Conservation (phyloP, 1,139 yeast genomes). For the Nadsonia starkeyi-henricii region DNA sequence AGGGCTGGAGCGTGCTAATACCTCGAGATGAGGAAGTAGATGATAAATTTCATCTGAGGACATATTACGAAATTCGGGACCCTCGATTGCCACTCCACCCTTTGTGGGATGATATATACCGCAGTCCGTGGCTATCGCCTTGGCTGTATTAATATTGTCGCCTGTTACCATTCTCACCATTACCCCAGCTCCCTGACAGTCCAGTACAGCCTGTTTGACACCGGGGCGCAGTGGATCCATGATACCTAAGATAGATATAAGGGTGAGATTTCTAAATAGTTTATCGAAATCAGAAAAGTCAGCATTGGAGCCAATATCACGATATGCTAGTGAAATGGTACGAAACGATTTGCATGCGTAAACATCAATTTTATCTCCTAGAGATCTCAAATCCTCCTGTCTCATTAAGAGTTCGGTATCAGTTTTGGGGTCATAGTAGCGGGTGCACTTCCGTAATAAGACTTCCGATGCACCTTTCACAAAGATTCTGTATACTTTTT, state of each 20-base stretch:
- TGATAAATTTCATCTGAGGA: slow-evolving; percentile 41
- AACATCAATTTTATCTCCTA: slow-evolving; percentile 37
- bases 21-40: slow-evolving; percentile 61
- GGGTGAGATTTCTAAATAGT: slow-evolving; percentile 17
- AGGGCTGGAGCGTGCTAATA: slow-evolving; percentile 88
- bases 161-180: slow-evolving; percentile 97
- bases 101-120: slow-evolving; percentile 45
- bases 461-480: slow-evolving; percentile 94
- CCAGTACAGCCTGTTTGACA: slow-evolving; percentile 74
- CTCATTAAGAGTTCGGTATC: slow-evolving; percentile 10
- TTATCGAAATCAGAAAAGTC: slow-evolving; percentile 13
- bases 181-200: slow-evolving; percentile 84
- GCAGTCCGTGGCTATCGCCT: slow-evolving; percentile 77
- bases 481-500: slow-evolving; percentile 39
- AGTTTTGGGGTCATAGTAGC: slow-evolving; percentile 12
- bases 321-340: slow-evolving; percentile 74
- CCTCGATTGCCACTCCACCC: slow-evolving; percentile 70
- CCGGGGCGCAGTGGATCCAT: slow-evolving; percentile 90
- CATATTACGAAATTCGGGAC: slow-evolving; percentile 71
- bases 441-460: slow-evolving; percentile 44
- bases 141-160: slow-evolving; percentile 81
- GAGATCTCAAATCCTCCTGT: slow-evolving; percentile 18
- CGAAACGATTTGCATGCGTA: slow-evolving; percentile 71
- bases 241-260: slow-evolving; percentile 67
- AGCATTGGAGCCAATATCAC: slow-evolving; percentile 31